These are phyloP conservation scores for Dryas octopetala DNA, from an alignment of 306 rosid genomes.

Conservation along the genomic window DNA sequence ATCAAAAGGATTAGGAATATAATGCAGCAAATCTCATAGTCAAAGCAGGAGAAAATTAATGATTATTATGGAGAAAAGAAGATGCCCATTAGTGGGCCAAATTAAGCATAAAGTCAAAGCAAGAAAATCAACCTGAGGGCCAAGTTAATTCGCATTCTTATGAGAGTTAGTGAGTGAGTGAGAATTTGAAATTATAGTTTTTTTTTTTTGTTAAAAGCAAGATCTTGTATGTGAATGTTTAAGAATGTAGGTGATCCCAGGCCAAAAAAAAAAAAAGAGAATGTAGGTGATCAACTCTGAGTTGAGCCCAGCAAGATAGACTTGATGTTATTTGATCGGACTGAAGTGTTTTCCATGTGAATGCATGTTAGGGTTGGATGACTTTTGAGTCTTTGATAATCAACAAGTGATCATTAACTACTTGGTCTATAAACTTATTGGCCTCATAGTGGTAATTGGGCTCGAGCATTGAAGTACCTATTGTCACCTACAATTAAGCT, in stretches of 20 bases:
- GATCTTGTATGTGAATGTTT: neutral
- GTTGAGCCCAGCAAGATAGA: no score
- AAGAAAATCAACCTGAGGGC: neutral
- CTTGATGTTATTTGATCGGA: no score
- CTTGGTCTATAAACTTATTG: neutral
- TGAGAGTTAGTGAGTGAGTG: no score
- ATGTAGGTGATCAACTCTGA: no score
- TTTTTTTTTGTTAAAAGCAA: neutral
- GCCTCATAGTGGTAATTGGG: neutral
- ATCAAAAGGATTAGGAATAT: neutral
- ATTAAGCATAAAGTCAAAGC: neutral
- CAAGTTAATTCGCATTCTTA: neutral
- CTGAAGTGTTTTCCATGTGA: neutral
- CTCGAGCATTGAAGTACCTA: no score
- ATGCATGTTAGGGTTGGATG: neutral
- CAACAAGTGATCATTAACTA: neutral
- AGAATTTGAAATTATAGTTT: no score
- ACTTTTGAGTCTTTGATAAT: neutral
- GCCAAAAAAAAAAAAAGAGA: no score
- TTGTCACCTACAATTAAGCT: no score
- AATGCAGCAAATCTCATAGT: neutral
- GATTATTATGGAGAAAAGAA: neutral
- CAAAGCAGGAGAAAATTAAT: neutral
- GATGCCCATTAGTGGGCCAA: slow-evolving; percentile 3
- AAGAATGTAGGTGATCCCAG: neutral